Evolutionary conservation across 2,329 filamentous ascomycete species (phyloP).

Genomic region (Ceratocystis ficicola): DNA sequence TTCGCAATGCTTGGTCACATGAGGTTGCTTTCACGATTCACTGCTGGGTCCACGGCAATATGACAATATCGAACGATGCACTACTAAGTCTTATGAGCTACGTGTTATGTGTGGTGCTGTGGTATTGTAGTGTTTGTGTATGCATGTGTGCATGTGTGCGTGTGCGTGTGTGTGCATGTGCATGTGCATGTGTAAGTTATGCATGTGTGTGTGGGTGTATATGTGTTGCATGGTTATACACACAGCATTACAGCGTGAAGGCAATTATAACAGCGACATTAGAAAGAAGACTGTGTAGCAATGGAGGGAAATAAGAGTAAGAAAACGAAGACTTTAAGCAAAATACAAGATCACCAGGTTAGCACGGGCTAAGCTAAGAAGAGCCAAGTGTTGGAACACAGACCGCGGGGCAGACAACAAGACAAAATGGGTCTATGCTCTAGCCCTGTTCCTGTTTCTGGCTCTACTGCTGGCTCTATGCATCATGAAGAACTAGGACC

Average conservation of each 20-base stretch:
- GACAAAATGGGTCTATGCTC: too few relatives aligned
- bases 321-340: constrained; percentile 7
- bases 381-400: background rate
- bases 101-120: too few relatives aligned
- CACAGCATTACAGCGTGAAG: background rate
- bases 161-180: background rate
- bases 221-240: constrained; percentile 8
- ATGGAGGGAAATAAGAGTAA: constrained; percentile 6
- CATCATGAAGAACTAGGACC: too few relatives aligned
- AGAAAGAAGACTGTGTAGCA: background rate
- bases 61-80: constrained; percentile 1
- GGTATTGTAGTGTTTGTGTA: background rate
- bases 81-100: background rate
- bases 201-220: background rate
- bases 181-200: background rate
- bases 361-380: too few relatives aligned
- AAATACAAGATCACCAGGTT: background rate
- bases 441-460: background rate
- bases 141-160: background rate
- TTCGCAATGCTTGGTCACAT: background rate
- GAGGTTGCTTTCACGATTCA: constrained; percentile 5
- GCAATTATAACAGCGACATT: constrained; percentile 6
- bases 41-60: background rate
- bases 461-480: background rate
- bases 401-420: constrained; percentile 3